Evolutionary conservation across 331 rosid genomes (phyloP).

Genomic region (Saraca asoca): DNA sequence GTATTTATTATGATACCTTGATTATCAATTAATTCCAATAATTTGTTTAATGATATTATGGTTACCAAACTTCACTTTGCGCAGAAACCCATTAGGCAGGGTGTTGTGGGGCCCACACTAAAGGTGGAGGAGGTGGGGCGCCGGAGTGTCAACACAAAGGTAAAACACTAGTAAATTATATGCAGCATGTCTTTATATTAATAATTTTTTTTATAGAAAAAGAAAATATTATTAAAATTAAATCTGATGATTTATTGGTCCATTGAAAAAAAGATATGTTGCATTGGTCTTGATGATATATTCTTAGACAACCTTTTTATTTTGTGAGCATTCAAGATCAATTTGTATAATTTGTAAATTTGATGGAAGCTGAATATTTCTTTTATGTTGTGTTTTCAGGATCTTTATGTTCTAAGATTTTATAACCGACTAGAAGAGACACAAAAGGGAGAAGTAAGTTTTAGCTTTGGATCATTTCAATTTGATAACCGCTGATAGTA

Average conservation of each 20-base stretch:
- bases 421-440: slow-evolving; percentile 87
- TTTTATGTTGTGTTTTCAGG: slow-evolving; percentile 52
- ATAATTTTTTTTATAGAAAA: not conserved
- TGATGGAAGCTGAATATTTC: slow-evolving; percentile 35
- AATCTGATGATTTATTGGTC: not conserved
- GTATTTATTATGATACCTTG: not conserved
- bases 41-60: slow-evolving; percentile 16
- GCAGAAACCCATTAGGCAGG: slow-evolving; percentile 88
- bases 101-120: slow-evolving; percentile 86
- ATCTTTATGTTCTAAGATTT: slow-evolving; percentile 77
- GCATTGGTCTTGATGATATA: slow-evolving; percentile 23
- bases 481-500: slow-evolving; percentile 17
- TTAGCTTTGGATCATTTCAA: slow-evolving; percentile 22
- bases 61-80: slow-evolving; percentile 23
- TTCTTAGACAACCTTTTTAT: slow-evolving; percentile 3
- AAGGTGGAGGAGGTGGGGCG: slow-evolving; percentile 90
- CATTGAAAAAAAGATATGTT: too few species aligned
- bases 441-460: slow-evolving; percentile 92
- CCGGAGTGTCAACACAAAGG: slow-evolving; percentile 65
- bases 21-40: not conserved
- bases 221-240: too few species aligned
- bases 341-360: slow-evolving; percentile 28
- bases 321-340: slow-evolving; percentile 3
- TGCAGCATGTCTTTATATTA: slow-evolving; percentile 2
- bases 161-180: slow-evolving; percentile 38